Percentiles rank a stretch among this genome's conserved stretches.
Evolutionary conservation across 768 basidiomycete genomes (phyloP).

Genomic region (Tremella yokohamensis): DNA sequence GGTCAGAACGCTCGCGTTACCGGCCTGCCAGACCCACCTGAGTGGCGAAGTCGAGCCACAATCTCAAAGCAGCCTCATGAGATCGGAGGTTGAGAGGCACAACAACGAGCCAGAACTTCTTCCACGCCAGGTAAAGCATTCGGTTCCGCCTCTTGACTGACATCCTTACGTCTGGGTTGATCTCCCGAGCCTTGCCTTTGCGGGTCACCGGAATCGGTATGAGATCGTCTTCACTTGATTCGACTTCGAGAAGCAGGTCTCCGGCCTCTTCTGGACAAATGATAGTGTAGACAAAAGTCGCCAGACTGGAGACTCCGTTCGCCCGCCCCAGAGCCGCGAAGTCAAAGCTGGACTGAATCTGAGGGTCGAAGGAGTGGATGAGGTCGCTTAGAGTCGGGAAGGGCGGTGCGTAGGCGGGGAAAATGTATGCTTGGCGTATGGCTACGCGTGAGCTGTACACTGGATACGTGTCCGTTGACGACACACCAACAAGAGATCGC

Average conservation of each 20-base stretch:
- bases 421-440: conserved; percentile 28
- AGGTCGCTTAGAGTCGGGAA: conserved; percentile 22
- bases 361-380: conserved; percentile 14
- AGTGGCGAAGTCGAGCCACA: conserved; percentile 43
- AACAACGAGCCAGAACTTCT: conserved; percentile 35
- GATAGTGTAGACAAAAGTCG: conserved; percentile 32
- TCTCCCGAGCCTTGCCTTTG: conserved; percentile 7
- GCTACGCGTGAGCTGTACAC: conserved; percentile 7
- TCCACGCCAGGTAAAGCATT: conserved; percentile 32
- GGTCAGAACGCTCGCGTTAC: not conserved
- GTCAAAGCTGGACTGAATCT: conserved; percentile 13
- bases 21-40: conserved; percentile 23
- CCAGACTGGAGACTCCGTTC: conserved; percentile 27
- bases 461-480: not conserved
- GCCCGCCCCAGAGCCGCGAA: conserved; percentile 1
- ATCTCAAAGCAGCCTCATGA: conserved; percentile 16
- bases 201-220: not conserved
- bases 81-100: conserved; percentile 20
- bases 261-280: conserved; percentile 32
- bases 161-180: not conserved
- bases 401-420: conserved; percentile 18
- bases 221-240: conserved; percentile 5
- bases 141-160: conserved; percentile 27
- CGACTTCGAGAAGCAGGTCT: conserved; percentile 6
- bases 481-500: conserved; percentile 10